Evolutionary conservation across 139 green algal species (phyloP), one percentile per base, ranked within the genome.

Genomic region (Raphidocelis subcapitata): DNA sequence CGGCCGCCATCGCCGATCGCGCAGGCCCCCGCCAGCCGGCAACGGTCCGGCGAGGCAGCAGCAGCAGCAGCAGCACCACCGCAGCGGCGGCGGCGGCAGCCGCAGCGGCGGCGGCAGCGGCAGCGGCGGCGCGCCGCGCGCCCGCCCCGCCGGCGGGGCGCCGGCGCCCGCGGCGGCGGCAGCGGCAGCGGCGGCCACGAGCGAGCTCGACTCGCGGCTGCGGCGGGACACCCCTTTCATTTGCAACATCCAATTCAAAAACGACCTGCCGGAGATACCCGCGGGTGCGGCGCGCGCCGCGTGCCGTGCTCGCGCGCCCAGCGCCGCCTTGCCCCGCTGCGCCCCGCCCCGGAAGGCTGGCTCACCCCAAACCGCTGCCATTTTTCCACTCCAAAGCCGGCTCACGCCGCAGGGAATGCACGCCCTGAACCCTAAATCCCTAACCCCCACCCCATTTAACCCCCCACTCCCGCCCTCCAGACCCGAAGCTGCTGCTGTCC

Each of bases 401-500:
- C 16, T 55, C 16, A 20, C 16, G 47, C 16, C 20, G 16, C 1
- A 24, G 10, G 12, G 20, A 61, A n/a, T 61, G 54, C 54, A 61
- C n/a, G n/a, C 14, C 4, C 54, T 61, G 54, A 4, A 32, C 29
- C n/a, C 1, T 61, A 24, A 24, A 29, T 29, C 24, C 3, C 20
- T 2, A 1, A 35, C 55, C 14, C 16, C 10, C 24, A 29, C 5
- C 55, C 55, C 14, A 62, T 8, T 35, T 28, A 31, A 28, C 10
- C 55, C 10, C 5, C 24, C 26, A 62, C 10, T 83, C 88, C 80
- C 81, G 88, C 56, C 82, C 86, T 2, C 79, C 77, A n/a, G 86
- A 91, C 47, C 86, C 86, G 32, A 92, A 88, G 75, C 77, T 92
- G 73, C 68, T 92, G 54, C 63, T 92, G 59, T 64, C 82, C 0